Evolutionary conservation across 2,329 filamentous ascomycete genomes (phyloP).

Genomic region (Ophioceras dolichostomum): DNA sequence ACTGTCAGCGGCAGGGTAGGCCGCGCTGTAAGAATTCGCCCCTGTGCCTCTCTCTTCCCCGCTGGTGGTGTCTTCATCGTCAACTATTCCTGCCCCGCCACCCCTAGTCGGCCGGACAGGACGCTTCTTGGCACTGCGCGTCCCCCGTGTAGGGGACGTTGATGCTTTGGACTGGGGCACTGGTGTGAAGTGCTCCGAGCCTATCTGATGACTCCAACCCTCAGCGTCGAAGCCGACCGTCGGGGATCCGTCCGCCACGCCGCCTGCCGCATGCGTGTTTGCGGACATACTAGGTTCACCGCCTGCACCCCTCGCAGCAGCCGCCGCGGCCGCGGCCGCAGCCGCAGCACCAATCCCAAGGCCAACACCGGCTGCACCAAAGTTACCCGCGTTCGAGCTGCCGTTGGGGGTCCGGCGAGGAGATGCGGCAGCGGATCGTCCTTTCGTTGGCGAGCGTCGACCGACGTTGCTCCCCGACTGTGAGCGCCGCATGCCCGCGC

Average conservation of each 20-base stretch:
- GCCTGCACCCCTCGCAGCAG: not conserved
- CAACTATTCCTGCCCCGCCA: conserved; percentile 30
- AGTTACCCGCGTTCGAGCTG: no score
- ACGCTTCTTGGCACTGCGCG: conserved; percentile 43
- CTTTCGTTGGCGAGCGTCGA: conserved; percentile 21
- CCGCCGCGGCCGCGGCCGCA: not conserved
- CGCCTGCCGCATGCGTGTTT: no score
- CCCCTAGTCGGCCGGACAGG: conserved; percentile 37
- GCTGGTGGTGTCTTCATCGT: conserved; percentile 29
- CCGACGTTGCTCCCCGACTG: conserved; percentile 26
- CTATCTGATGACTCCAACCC: conserved; percentile 42
- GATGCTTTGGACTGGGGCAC: conserved; percentile 24
- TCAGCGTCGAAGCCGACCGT: conserved; percentile 37
- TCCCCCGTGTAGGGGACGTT: conserved; percentile 29
- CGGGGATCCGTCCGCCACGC: no score
- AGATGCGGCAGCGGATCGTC: no score
- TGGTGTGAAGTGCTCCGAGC: conserved; percentile 40
- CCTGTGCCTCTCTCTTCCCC: conserved; percentile 23
- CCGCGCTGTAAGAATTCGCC: conserved; percentile 17
- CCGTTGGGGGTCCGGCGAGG: no score
- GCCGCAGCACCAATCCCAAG: no score
- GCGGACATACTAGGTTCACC: no score
- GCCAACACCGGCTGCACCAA: no score
- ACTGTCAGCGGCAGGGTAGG: conserved; percentile 23
- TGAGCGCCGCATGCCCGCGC: conserved; percentile 20